A percentile compares a stretch with the other conserved stretches of the same genome.
These are phyloP conservation scores for Phlegmacium glaucopus DNA, from an alignment of 768 basidiomycete genomes.

Conservation along the genomic window DNA sequence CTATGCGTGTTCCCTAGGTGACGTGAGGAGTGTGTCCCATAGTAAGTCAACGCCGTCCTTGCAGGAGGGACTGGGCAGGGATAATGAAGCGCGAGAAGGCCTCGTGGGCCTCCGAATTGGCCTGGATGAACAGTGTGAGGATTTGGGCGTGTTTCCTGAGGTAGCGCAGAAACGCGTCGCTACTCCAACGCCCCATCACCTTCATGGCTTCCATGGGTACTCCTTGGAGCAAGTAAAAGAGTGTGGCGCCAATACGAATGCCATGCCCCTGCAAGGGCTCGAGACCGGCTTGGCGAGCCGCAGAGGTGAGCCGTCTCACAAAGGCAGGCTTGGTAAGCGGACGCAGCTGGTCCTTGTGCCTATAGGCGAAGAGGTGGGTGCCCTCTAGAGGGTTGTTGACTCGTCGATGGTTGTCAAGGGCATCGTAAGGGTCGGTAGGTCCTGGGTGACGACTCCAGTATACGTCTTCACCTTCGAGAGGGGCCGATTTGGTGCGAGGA, in stretches of 20 bases:
- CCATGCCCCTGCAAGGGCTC: slow-evolving; percentile 21
- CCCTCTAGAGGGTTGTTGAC: no score
- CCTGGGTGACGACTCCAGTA: not conserved
- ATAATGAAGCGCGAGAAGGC: no score
- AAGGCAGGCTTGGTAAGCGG: no score
- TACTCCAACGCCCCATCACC: not conserved
- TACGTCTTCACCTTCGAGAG: not conserved
- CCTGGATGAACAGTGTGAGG: not conserved
- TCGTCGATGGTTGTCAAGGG: no score
- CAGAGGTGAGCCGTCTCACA: not conserved
- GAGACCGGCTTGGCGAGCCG: slow-evolving; percentile 1
- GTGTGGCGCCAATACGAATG: slow-evolving; percentile 21
- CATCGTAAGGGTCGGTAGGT: not conserved
- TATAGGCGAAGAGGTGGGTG: no score
- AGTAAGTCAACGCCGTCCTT: no score
- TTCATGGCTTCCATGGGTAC: slow-evolving; percentile 3
- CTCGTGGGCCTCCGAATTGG: not conserved
- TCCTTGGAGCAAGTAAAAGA: slow-evolving; percentile 20
- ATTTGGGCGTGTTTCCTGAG: not conserved
- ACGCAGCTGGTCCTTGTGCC: no score
- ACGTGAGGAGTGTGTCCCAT: no score
- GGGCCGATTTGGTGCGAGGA: not conserved
- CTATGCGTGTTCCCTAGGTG: no score
- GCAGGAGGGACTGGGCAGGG: no score
- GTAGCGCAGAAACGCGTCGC: not conserved